Evolutionary conservation across 2,329 filamentous ascomycete species (phyloP), one percentile per base, ranked within the genome.

Genomic region (Bipolaris victoriae): DNA sequence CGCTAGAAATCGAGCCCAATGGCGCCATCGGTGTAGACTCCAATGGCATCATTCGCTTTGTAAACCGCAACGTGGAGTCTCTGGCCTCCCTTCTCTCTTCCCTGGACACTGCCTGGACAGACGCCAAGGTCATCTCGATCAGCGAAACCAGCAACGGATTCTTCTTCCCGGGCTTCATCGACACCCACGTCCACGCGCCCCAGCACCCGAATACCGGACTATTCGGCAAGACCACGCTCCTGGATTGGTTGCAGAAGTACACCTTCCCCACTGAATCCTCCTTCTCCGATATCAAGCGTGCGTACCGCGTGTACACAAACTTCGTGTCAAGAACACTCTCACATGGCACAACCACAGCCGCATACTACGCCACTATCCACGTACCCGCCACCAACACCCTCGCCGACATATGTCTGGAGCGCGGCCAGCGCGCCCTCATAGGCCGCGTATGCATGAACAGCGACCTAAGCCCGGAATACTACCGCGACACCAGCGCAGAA

Each of bases 141-240:
- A 24, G 75, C 41, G 79, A 80, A 3, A 83, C 83, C 7, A 83
- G 83, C 7, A 83, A 83, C 10, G 84, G 90, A 52, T 94, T 94
- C 79, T 92, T 91, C 80, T 94, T 95, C 67, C 91, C 91, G 0
- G 91, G 91, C 5, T 92, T 94, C 71, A 87, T 95, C 58, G 94
- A 99, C 76, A 97, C 95, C 0, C 95, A 99, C 75, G 90, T 97
- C 56, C 95, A 99, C 75, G 95, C 95, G 7, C 86, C 93, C 0
- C 95, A 99, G 79, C 97, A 97, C 70, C 92, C 94, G 56, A 99
- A 99, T 72, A 86, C 87, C 1, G 95, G 95, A 57, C 89, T 99
- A 62, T 98, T 98, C 73, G 95, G 95, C 70, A 95, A 93, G 64
- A 89, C 91, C 0, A 97, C 94, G 0, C 87, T 99, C 31, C 85